Conservation (phyloP, 176 grass and related monocot genomes). For the Ampelocalamus luodianensis region DNA sequence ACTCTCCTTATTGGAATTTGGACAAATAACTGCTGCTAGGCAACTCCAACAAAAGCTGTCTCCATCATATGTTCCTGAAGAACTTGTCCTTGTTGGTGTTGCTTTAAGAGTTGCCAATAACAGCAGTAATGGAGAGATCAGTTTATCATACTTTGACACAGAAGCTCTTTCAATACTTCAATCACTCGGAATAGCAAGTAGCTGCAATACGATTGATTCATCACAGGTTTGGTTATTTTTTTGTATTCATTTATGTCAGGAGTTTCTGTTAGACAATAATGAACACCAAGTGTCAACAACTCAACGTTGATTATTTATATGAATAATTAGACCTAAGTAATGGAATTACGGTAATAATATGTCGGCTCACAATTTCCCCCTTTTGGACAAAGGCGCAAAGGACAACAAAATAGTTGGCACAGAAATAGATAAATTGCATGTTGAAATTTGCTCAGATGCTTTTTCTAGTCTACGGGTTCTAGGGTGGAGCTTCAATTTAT, state of each 20-base stretch:
- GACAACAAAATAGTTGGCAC: background rate
- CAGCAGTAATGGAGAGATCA: conserved; percentile 64
- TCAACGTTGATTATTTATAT: background rate
- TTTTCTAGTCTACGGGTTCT: background rate
- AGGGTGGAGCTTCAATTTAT: background rate
- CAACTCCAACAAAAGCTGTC: conserved; percentile 96
- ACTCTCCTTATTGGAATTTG: conserved; percentile 94
- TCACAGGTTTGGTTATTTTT: conserved; percentile 71
- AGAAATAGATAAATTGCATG: background rate
- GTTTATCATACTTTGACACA: conserved; percentile 55
- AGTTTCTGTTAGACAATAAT: conserved; percentile 2
- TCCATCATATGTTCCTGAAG: conserved; percentile 78
- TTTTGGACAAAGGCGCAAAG: conserved; percentile 12
- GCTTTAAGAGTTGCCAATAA: conserved; percentile 78
- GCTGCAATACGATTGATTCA: conserved; percentile 56
- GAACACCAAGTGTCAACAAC: conserved; percentile 1
- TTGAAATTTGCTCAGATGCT: conserved; percentile 18
- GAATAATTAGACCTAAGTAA: conserved; percentile 17
- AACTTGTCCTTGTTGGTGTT: conserved; percentile 83
- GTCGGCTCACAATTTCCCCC: background rate
- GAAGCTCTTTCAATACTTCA: conserved; percentile 60
- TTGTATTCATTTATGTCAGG: conserved; percentile 23
- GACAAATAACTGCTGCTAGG: conserved; percentile 95
- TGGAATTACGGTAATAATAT: background rate
- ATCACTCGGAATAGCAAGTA: conserved; percentile 54